Percentiles rank a stretch among this genome's conserved stretches.
Evolutionary conservation across 1,284 basidiomycete species (phyloP).

Genomic region (Cutaneotrichosporon dermatis): DNA sequence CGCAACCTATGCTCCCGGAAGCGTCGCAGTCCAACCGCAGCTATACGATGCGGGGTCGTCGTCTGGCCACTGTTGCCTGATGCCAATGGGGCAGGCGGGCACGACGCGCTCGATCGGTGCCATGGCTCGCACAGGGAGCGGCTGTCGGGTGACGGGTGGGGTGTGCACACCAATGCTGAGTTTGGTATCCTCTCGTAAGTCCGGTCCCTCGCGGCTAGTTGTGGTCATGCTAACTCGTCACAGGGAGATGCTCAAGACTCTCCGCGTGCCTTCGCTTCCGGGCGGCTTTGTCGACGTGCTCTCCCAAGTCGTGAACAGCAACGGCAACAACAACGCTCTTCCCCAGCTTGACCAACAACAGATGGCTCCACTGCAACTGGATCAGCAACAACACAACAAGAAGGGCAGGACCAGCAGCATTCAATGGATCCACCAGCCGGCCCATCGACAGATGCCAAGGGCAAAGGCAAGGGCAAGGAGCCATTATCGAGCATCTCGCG

Average conservation of each 20-base stretch:
- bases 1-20: neutral
- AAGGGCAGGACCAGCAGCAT: conserved; percentile 1
- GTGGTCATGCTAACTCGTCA: neutral
- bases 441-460: neutral
- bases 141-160: conserved; percentile 8
- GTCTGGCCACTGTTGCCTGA: conserved; percentile 41
- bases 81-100: conserved; percentile 12
- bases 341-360: neutral
- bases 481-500: conserved; percentile 22
- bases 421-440: neutral
- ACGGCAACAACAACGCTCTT: neutral
- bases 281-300: conserved; percentile 44
- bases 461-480: conserved; percentile 19
- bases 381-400: neutral
- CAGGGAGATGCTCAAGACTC: conserved; percentile 45
- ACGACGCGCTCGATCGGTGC: conserved; percentile 7
- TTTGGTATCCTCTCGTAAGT: conserved; percentile 21
- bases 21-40: conserved; percentile 6
- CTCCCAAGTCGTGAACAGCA: conserved; percentile 22
- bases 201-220: neutral
- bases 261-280: conserved; percentile 43
- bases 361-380: neutral
- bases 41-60: conserved; percentile 6
- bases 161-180: conserved; percentile 16
- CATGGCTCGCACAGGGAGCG: conserved; percentile 1